Percentiles rank a stretch among this genome's conserved stretches.
These are phyloP conservation scores for Periconia digitata DNA, from an alignment of 2,329 filamentous ascomycete genomes.

Conservation along the genomic window DNA sequence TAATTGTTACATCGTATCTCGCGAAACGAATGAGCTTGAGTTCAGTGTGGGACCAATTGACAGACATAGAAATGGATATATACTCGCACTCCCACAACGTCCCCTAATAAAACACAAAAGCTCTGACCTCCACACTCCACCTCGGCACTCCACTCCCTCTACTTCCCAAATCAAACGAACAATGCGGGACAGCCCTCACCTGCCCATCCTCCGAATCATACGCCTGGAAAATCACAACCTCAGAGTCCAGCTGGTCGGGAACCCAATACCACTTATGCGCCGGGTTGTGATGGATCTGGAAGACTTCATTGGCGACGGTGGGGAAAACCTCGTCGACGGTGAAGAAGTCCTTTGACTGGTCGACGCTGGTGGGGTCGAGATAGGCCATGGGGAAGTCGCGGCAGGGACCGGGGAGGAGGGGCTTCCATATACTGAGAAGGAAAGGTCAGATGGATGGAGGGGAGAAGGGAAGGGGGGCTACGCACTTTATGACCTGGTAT, in stretches of 20 bases:
- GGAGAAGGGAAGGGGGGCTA: not conserved
- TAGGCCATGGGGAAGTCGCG: slow-evolving; percentile 14
- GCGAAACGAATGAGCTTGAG: too few species aligned
- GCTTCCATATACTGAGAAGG: slow-evolving; percentile 10
- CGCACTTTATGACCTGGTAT: slow-evolving; percentile 14
- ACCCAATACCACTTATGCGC: slow-evolving; percentile 13
- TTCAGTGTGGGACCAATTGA: too few species aligned
- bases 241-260: slow-evolving; percentile 10
- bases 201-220: slow-evolving; percentile 10
- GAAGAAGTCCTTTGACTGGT: slow-evolving; percentile 8
- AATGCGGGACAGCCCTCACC: slow-evolving; percentile 9
- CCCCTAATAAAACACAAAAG: slow-evolving; percentile 52
- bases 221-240: slow-evolving; percentile 9
- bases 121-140: slow-evolving; percentile 61
- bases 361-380: slow-evolving; percentile 4
- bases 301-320: slow-evolving; percentile 13
- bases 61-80: too few species aligned
- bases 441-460: not conserved
- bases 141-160: slow-evolving; percentile 38
- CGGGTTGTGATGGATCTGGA: slow-evolving; percentile 9
- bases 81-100: too few species aligned
- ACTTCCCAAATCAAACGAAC: slow-evolving; percentile 12
- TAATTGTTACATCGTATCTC: too few species aligned
- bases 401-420: slow-evolving; percentile 8
- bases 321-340: slow-evolving; percentile 13